phyloP scores from a whole-genome alignment of 1,139 yeast genomes.

The Yamadazyma siamensis region DNA sequence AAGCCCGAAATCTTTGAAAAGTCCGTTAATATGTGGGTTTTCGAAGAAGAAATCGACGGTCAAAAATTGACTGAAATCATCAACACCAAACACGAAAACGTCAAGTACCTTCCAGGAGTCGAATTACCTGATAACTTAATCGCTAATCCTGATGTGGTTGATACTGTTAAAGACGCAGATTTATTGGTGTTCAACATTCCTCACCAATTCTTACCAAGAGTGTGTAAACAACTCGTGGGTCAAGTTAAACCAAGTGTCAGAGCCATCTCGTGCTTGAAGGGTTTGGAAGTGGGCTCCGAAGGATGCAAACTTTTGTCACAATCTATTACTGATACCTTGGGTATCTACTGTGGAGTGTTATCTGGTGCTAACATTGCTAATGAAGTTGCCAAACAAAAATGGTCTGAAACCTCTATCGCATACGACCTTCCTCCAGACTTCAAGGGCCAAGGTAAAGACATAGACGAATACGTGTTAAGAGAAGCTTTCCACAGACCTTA shows the following conservation, averaged over 20 bases:
- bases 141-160: constrained; percentile 79
- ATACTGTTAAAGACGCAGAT: constrained; percentile 74
- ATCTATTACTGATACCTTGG: constrained; percentile 70
- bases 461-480: constrained; percentile 65
- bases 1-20: constrained; percentile 65
- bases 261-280: constrained; percentile 92
- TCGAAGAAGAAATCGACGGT: constrained; percentile 72
- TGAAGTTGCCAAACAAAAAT: constrained; percentile 88
- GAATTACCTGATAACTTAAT: constrained; percentile 73
- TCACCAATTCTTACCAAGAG: constrained; percentile 80
- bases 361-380: constrained; percentile 95
- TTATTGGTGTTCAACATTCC: constrained; percentile 88
- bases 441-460: constrained; percentile 70
- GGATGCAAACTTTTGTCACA: constrained; percentile 80
- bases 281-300: constrained; percentile 75
- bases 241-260: constrained; percentile 64
- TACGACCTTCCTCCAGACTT: constrained; percentile 69
- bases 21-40: constrained; percentile 92
- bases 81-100: constrained; percentile 84
- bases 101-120: constrained; percentile 80
- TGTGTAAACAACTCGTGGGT: constrained; percentile 73
- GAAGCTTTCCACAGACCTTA: constrained; percentile 89
- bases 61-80: constrained; percentile 79
- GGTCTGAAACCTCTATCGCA: constrained; percentile 95
- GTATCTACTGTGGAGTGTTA: constrained; percentile 87